Evolutionary conservation across 129 eudicot genomes (phyloP).

Genomic region (Artemisia tridentata): DNA sequence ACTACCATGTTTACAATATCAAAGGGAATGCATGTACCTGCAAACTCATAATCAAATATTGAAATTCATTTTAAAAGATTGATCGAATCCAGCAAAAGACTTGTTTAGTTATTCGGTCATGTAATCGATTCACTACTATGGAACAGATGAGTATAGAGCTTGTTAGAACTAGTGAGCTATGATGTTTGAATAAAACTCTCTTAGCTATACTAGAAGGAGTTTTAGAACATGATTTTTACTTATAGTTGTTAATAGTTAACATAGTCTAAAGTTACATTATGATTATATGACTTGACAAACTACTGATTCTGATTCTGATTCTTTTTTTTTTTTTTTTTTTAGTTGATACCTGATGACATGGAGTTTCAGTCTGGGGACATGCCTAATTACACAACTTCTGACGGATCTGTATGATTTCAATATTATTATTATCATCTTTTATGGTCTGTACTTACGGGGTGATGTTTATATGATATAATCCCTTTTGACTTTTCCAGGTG

Average conservation of each 20-base stretch:
- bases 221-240: not conserved
- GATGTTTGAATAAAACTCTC: not conserved
- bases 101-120: constrained; percentile 4
- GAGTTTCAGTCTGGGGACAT: constrained; percentile 91
- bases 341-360: constrained; percentile 99
- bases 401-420: constrained; percentile 71
- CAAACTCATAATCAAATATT: not conserved
- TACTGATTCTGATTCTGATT: not conserved
- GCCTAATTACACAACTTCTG: constrained; percentile 94
- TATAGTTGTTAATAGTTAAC: not conserved
- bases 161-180: not conserved
- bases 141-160: not conserved
- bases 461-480: constrained; percentile 14
- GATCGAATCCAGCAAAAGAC: not conserved
- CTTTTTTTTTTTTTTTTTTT: not conserved
- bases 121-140: not conserved
- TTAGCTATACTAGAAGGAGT: not conserved
- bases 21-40: too few relatives aligned
- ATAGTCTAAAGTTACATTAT: not conserved
- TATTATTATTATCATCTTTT: not conserved
- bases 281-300: not conserved
- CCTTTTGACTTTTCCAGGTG: constrained; percentile 45
- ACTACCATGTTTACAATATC: not conserved
- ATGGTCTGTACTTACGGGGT: not conserved
- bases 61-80: not conserved